Evolutionary conservation across 352 stramenopile species (phyloP), one percentile per base, ranked within the genome.

Genomic region (Phytophthora colocasiae): DNA sequence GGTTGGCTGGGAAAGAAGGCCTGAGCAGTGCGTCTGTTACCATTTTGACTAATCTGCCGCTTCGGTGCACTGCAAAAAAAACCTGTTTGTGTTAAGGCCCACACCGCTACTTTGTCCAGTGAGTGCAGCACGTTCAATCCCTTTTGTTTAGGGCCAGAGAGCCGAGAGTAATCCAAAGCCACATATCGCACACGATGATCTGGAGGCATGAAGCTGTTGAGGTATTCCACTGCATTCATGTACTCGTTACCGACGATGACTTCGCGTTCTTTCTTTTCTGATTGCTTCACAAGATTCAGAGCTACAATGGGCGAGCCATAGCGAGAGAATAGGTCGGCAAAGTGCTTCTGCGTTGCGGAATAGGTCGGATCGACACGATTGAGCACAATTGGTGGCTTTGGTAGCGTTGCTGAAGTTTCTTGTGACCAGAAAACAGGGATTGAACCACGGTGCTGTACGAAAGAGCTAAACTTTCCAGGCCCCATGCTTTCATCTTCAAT

Each of bases 401-500:
- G 98, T 46, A 99, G 90, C 6, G 97, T 99, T 6, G 99, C 95
- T 32, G 87, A 98, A 4, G 93, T 98, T 63, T 99, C 97, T 75
- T 99, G 98, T 0, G 96, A 98, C 98, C 98, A 99, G 71, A 98
- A 99, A 0, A 98, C 98, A n/a, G 98, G 98, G 73, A 99, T 99
- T 3, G 95, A 99, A 4, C 98, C 98, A 32, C 98, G 92, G 50
- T 99, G 95, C 77, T 99, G 98, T 40, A 99, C 85, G 66, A 97
- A 99, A 2, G 91, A 97, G 17, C 91, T 98, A 68, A 99, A 99
- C 17, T 97, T 97, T 15, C 82, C 95, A 49, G 77, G 94, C 1
- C 86, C 86, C 90, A 80, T 97, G 52, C 81, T 95, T 57, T 96
- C 86, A 49, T 96, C 81, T 58, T 96, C 90, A 19, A 98, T 87